Base-by-base conservation (phyloP, 345 rosid species). In the Salix arbutifolia region DNA sequence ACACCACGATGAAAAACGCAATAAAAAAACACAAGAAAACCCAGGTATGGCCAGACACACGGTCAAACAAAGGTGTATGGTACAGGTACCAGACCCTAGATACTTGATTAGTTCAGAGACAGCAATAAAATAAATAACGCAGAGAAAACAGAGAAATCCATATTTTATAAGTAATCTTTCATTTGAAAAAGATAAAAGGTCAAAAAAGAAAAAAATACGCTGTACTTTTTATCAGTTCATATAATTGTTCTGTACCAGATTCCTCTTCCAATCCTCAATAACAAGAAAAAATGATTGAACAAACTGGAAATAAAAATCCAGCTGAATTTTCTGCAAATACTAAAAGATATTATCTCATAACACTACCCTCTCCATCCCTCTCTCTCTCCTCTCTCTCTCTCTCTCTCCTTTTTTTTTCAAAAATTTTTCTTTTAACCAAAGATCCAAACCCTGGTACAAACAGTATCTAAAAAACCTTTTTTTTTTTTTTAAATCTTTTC, bases 381-480 rank as follows among this genome's bases (percentile, higher is more conserved):
- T 18, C 10, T 31, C 53, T 67, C 12, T 14, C 42, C 9, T 42
- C 1, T 13, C 19, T 64, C 5, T 10, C 19, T 61, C 50, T 56
- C 66, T 16, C 33, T 4, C 17, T 48, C 19, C 26, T 74, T n/a
- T 28, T 4, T 21, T 35, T 33, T 33, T 33, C 0, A 33, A 33
- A 33, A n/a, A 56, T 6, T 65, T 62, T 48, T 65, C 28, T 48
- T 76, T 30, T 2, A 25, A 50, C 50, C 3, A 71, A 31, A 8
- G 18, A n/a, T 70, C 76, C 37, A 52, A 40, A 52, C 2, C 53
- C 79, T 52, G 74, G 18, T 77, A 72, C 78, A 67, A 74, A 60
- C 70, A 44, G 33, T 65, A 62, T 52, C 82, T 76, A 70, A 50
- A 46, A 60, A 35, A 35, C 1, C 1, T 30, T 70, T 62, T 61